These are phyloP conservation scores for Shiraia sp. DNA, from an alignment of 2,329 filamentous ascomycete genomes.

Conservation along the genomic window DNA sequence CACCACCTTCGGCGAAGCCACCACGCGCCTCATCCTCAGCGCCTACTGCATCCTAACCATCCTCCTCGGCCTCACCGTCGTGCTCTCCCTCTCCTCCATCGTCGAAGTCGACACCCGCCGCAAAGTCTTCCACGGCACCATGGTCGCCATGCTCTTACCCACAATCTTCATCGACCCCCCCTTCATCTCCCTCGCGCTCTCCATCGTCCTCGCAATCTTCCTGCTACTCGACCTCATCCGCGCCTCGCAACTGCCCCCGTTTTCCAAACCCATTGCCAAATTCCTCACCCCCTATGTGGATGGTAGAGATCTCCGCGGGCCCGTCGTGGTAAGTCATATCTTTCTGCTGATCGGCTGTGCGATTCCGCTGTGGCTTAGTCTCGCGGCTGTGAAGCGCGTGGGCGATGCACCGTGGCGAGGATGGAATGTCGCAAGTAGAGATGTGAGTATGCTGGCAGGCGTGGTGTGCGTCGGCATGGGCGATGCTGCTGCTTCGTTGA, in stretches of 20 bases:
- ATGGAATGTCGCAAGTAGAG: conserved; percentile 74
- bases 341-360: conserved; percentile 95
- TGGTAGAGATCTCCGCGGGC: conserved; percentile 86
- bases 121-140: conserved; percentile 98
- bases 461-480: conserved; percentile 94
- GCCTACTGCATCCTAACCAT: conserved; percentile 76
- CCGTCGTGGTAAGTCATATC: conserved; percentile 94
- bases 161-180: conserved; percentile 84
- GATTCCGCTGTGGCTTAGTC: conserved; percentile 87
- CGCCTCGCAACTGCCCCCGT: conserved; percentile 86
- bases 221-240: conserved; percentile 86
- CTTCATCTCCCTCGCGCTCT: conserved; percentile 79
- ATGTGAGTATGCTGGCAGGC: conserved; percentile 88
- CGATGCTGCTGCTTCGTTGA: conserved; percentile 87
- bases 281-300: conserved; percentile 96
- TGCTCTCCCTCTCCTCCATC: conserved; percentile 72
- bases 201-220: conserved; percentile 79
- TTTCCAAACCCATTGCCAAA: conserved; percentile 80
- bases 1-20: conserved; percentile 71
- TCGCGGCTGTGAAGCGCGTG: conserved; percentile 68
- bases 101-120: conserved; percentile 94
- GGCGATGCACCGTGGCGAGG: conserved; percentile 62
- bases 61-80: conserved; percentile 69
- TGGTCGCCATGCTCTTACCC: conserved; percentile 93
- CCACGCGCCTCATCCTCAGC: conserved; percentile 75